Evolutionary conservation across 164 flowering plant genomes (phyloP), one percentile per base, ranked within the genome.

Genomic region (Berberis vulgaris): DNA sequence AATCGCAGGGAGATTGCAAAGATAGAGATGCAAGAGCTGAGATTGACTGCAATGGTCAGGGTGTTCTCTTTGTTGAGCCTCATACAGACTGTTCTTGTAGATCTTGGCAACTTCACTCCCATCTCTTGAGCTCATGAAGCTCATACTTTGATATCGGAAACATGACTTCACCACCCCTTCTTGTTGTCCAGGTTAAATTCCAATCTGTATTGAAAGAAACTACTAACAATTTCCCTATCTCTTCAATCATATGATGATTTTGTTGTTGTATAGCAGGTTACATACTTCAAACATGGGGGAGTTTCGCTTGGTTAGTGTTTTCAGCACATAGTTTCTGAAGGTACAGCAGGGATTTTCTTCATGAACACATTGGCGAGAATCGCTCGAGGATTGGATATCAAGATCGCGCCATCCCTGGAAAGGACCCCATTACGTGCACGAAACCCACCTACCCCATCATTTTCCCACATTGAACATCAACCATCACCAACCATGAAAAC

Each of bases 401-500:
- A 49, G 11, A 49, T 6, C 52, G 11, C 8, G 6, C 52, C 52
- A 6, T 49, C 11, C 11, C 52, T 49, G 11, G 52, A 49, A 6
- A 6, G 52, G 11, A 49, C 52, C 6, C 11, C 11, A 11, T 49
- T 49, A 11, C 52, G 1, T 6, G 52, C 26, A 26, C 26, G 26
- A 26, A 26, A 26, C 26, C 26, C 26, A 26, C 26, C 26, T 26
- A 26, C 26, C 3, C 87, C 82, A 4, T 69, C 63, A 1, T 86
- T 86, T 72, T 64, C 69, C 41, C 92, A 86, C 69, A 54, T 80
- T 3, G 92, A 84, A 57, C 81, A 82, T 75, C 84, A 79, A 41
- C 81, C 86, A 3, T 68, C 85, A 42, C 83, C 83, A 0, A 4
- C 80, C 49, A 7, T 78, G 70, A 77, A 73, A 55, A 38, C 73